Evolutionary conservation across 2,329 filamentous ascomycete genomes (phyloP).

Genomic region (Paecilomyces niveus): DNA sequence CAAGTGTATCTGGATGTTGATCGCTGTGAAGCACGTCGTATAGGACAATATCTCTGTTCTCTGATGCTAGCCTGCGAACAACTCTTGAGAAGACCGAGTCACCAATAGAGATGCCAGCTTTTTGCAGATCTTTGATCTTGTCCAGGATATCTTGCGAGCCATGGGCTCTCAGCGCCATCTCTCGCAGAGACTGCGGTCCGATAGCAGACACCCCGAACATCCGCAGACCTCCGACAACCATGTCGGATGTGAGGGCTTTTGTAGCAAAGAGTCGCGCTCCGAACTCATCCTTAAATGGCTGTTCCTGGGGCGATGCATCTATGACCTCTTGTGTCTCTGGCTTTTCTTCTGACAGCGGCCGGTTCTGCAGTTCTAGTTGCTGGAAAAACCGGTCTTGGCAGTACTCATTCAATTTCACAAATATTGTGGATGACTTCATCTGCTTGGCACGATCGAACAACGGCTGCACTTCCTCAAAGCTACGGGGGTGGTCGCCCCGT

Average conservation of each 20-base stretch:
- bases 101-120: constrained; percentile 56
- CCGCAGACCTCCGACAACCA: constrained; percentile 61
- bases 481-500: constrained; percentile 35
- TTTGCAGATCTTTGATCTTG: constrained; percentile 55
- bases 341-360: constrained; percentile 3
- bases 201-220: constrained; percentile 66
- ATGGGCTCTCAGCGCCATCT: constrained; percentile 62
- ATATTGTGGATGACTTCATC: constrained; percentile 21
- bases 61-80: constrained; percentile 56
- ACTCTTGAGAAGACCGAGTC: constrained; percentile 59
- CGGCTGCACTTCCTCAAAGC: constrained; percentile 29
- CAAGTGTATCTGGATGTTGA: constrained; percentile 58
- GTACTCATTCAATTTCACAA: constrained; percentile 15
- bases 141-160: constrained; percentile 49
- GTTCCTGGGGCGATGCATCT: constrained; percentile 21
- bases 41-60: constrained; percentile 48
- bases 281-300: constrained; percentile 58
- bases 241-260: constrained; percentile 63
- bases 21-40: constrained; percentile 51
- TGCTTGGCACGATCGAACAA: constrained; percentile 33
- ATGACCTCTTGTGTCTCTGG: constrained; percentile 7
- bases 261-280: constrained; percentile 78
- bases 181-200: constrained; percentile 68
- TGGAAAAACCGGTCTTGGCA: constrained; percentile 10
- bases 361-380: constrained; percentile 1